Evolutionary conservation across 495 filamentous ascomycete species (phyloP).

Genomic region (Aspergillus panamensis): DNA sequence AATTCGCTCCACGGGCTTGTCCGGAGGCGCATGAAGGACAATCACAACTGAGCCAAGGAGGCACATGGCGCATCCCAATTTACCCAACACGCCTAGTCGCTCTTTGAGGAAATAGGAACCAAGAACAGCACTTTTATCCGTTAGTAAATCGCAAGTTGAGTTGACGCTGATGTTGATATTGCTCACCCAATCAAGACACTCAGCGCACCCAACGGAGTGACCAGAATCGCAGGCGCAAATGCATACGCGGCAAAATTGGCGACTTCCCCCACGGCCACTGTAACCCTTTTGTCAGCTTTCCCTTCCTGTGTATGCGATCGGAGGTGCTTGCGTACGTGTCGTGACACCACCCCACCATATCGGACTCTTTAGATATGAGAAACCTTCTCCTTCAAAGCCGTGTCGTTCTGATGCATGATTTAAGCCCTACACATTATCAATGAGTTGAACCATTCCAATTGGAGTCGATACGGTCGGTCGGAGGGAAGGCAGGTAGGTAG

Average conservation of each 20-base stretch:
- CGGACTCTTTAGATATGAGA: constrained; percentile 84
- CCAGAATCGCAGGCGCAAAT: constrained; percentile 94
- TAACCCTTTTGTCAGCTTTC: constrained; percentile 22
- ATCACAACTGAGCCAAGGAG: constrained; percentile 96
- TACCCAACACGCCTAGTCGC: constrained; percentile 80
- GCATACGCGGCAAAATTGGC: constrained; percentile 98
- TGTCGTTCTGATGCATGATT: constrained; percentile 84
- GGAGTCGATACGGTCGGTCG: neutral
- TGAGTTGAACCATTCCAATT: constrained; percentile 18
- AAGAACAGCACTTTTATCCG: constrained; percentile 63
- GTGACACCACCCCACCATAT: constrained; percentile 93
- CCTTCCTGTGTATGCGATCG: neutral
- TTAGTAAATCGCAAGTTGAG: constrained; percentile 26
- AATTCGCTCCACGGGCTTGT: constrained; percentile 81
- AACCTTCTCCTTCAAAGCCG: constrained; percentile 96
- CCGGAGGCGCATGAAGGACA: constrained; percentile 92
- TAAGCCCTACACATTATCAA: constrained; percentile 59
- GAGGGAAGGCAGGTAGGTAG: constrained; percentile 11
- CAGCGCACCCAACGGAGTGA: constrained; percentile 89
- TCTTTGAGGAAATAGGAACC: constrained; percentile 94
- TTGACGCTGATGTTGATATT: too few relatives aligned
- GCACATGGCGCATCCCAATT: constrained; percentile 93
- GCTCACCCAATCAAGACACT: constrained; percentile 87
- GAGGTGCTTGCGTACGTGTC: constrained; percentile 59
- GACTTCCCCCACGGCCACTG: constrained; percentile 79